Base-by-base conservation (phyloP, 176 grass and related monocot genomes). In the Avena atlantica region DNA sequence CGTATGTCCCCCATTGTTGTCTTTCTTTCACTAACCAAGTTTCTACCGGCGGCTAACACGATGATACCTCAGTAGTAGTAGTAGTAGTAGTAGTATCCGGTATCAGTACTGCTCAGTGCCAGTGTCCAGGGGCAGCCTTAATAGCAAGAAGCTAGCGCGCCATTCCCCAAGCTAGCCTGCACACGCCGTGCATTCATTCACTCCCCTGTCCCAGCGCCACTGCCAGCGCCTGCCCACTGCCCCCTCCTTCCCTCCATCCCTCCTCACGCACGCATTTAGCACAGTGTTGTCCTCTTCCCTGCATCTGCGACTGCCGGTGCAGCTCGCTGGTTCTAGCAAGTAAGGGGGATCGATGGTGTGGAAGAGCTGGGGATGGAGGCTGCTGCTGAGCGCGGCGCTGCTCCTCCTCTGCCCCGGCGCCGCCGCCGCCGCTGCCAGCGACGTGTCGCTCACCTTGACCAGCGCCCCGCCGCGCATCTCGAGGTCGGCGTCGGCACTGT, bases 391-490 rank as follows among this genome's bases (percentile, higher is more conserved):
- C 78, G 14, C 20, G 11, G 25, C 47, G 8, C 58, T 44, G 14
- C 57, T 84, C 31, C 25, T 66, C 3, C 73, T 63, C 57, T 67
- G 27, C 68, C 21, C 81, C 24, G 81, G 20, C 6, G 75, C 9
- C 7, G 72, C 68, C 17, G 63, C 81, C n/a, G 85, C 49, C 17
- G 81, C 57, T 17, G 31, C 31, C 31, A 81, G 10, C 24, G 75
- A 80, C n/a, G 85, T 87, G 58, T 53, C 62, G 13, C 78, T 96
- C 62, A 82, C 37, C 69, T 76, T 98, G 29, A 79, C 89, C 3
- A 44, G 51, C 76, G 58, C 90, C 24, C 96, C 96, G 57, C 86
- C 59, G 36, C 67, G 69, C 59, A 74, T 94, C 44, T 96, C 92
- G 24, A 40, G 53, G 61, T 94, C 84, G 63, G 1, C 84, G 61